A percentile compares a stretch with the other conserved stretches of the same genome.
Evolutionary conservation across 257 asterid genomes (phyloP).

Genomic region (Buddleja alternifolia): DNA sequence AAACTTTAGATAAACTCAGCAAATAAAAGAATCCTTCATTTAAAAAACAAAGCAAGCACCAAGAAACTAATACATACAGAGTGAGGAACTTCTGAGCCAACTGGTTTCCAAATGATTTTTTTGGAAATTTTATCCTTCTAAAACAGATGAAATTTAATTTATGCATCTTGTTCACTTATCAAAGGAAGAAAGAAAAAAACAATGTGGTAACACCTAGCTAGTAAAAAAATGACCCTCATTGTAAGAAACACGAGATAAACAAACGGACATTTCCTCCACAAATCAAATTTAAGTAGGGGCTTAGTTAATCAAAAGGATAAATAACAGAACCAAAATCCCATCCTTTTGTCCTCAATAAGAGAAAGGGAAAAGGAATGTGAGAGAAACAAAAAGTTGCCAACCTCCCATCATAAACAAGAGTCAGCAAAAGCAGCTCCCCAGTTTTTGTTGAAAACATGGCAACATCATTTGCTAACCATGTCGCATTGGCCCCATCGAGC

Average conservation of each 20-base stretch:
- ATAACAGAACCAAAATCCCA: constrained; percentile 5
- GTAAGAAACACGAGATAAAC: background rate
- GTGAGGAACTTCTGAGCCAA: background rate
- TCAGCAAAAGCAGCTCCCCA: constrained; percentile 92
- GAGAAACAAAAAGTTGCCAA: constrained; percentile 38
- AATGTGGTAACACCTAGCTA: background rate
- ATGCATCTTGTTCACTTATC: background rate
- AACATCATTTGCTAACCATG: constrained; percentile 94
- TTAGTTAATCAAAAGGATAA: constrained; percentile 7
- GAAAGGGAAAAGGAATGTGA: constrained; percentile 4
- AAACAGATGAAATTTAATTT: background rate
- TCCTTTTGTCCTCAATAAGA: constrained; percentile 15
- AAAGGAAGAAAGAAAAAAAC: background rate
- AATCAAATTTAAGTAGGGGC: background rate
- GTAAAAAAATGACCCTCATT: background rate
- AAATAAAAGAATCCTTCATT: constrained; percentile 9
- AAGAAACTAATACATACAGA: background rate
- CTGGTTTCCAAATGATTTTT: background rate
- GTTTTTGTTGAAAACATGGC: constrained; percentile 90
- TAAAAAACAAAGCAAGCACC: constrained; percentile 8
- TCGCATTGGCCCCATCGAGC: constrained; percentile 91
- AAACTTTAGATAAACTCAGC: constrained; percentile 1
- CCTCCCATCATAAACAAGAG: constrained; percentile 96
- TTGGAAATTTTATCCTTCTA: background rate
- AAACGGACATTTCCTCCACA: background rate